A percentile compares a stretch with the other conserved stretches of the same genome.
Evolutionary conservation across 495 filamentous ascomycete genomes (phyloP).

Genomic region (Cercophora samala): DNA sequence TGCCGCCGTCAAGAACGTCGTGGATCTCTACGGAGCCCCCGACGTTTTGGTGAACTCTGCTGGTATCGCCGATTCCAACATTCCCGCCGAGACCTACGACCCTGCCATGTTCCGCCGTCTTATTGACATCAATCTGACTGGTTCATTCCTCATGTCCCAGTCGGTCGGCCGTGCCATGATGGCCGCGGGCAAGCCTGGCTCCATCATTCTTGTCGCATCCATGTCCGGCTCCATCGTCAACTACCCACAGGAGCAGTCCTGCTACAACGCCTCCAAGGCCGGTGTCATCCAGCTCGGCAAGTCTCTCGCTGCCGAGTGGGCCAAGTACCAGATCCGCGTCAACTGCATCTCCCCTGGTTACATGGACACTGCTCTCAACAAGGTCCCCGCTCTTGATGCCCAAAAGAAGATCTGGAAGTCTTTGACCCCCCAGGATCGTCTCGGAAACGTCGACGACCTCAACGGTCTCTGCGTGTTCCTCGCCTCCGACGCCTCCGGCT

Average conservation of each 20-base stretch:
- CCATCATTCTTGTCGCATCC: conserved; percentile 69
- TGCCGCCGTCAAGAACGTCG: conserved; percentile 56
- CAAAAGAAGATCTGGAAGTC: conserved; percentile 78
- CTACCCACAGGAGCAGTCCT: conserved; percentile 73
- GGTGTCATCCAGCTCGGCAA: conserved; percentile 73
- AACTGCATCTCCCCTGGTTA: conserved; percentile 78
- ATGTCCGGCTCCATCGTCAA: conserved; percentile 79
- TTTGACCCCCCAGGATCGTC: conserved; percentile 67
- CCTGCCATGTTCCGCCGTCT: conserved; percentile 67
- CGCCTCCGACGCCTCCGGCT: conserved; percentile 66
- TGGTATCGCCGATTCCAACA: conserved; percentile 71
- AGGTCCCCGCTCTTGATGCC: conserved; percentile 66
- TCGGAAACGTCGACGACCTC: conserved; percentile 72
- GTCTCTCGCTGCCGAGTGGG: conserved; percentile 77
- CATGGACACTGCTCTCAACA: conserved; percentile 76
- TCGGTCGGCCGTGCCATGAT: conserved; percentile 65
- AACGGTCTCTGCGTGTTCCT: conserved; percentile 77
- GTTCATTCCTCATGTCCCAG: conserved; percentile 67
- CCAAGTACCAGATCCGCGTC: conserved; percentile 68
- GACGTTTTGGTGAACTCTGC: conserved; percentile 80
- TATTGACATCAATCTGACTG: conserved; percentile 73
- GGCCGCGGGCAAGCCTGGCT: conserved; percentile 59
- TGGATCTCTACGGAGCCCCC: conserved; percentile 59
- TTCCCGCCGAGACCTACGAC: conserved; percentile 53
- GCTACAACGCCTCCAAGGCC: conserved; percentile 79